Evolutionary conservation across 192 early-diverging fungal species (phyloP).

Genomic region (Mycoemilia scoparia): DNA sequence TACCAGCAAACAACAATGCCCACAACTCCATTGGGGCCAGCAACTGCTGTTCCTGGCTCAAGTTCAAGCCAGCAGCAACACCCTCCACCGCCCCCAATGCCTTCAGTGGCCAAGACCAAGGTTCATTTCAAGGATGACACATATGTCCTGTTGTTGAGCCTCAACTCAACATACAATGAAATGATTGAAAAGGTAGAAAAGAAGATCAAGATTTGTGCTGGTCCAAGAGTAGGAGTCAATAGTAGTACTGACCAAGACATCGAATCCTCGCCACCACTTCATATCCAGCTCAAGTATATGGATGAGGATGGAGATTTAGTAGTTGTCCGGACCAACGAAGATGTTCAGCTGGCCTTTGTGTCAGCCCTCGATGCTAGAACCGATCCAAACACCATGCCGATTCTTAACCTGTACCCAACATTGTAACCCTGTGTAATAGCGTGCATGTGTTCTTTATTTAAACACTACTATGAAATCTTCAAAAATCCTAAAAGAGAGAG

Average conservation of each 20-base stretch:
- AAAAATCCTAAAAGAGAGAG: too few species aligned
- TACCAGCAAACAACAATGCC: constrained; percentile 1
- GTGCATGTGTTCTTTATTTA: too few species aligned
- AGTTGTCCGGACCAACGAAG: constrained; percentile 71
- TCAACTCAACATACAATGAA: constrained; percentile 53
- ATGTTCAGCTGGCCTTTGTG: constrained; percentile 86
- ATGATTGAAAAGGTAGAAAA: constrained; percentile 68
- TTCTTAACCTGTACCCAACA: constrained; percentile 28
- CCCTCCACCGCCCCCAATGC: constrained; percentile 9
- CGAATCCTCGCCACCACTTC: constrained; percentile 23
- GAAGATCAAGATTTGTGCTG: constrained; percentile 70
- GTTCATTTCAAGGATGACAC: constrained; percentile 77
- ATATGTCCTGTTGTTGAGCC: constrained; percentile 74
- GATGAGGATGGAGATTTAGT: constrained; percentile 90
- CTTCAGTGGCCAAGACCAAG: constrained; percentile 59
- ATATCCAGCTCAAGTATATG: constrained; percentile 62
- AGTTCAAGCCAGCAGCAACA: background rate
- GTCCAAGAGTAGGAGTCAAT: constrained; percentile 32
- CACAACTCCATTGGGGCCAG: constrained; percentile 11
- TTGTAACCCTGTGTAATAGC: too few species aligned
- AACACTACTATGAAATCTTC: too few species aligned
- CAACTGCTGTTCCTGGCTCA: background rate
- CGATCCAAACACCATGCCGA: constrained; percentile 18
- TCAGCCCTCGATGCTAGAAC: constrained; percentile 19
- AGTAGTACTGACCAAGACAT: constrained; percentile 21